phyloP scores from a whole-genome alignment of 2,329 filamentous ascomycete species.

The Fusarium longipes region DNA sequence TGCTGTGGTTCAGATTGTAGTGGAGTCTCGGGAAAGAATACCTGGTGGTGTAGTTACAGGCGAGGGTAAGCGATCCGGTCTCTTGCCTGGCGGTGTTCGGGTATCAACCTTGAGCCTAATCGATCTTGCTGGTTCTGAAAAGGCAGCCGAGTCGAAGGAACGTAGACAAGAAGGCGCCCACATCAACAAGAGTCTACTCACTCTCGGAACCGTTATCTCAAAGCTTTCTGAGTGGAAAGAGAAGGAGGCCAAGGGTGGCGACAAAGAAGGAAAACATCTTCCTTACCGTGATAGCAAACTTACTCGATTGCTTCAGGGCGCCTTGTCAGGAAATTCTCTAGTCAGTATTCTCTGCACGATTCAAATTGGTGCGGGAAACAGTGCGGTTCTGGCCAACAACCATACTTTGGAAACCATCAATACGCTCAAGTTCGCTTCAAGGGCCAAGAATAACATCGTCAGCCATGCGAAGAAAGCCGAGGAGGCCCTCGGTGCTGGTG shows the following conservation, averaged over 20 bases:
- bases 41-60: slow-evolving; percentile 59
- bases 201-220: slow-evolving; percentile 93
- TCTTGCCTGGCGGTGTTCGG: slow-evolving; percentile 87
- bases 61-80: slow-evolving; percentile 72
- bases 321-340: slow-evolving; percentile 90
- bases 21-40: slow-evolving; percentile 91
- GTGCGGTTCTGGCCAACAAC: slow-evolving; percentile 74
- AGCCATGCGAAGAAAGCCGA: slow-evolving; percentile 96
- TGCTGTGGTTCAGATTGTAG: slow-evolving; percentile 97
- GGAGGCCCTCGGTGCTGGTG: slow-evolving; percentile 82
- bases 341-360: slow-evolving; percentile 99
- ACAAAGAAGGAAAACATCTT: slow-evolving; percentile 91
- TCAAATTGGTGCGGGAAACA: slow-evolving; percentile 83
- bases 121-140: slow-evolving; percentile 94
- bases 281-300: slow-evolving; percentile 98
- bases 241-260: slow-evolving; percentile 75
- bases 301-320: slow-evolving; percentile 90
- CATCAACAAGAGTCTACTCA: slow-evolving; percentile 98
- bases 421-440: slow-evolving; percentile 94
- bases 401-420: slow-evolving; percentile 92
- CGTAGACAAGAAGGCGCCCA: slow-evolving; percentile 93
- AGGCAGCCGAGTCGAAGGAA: slow-evolving; percentile 95
- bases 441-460: slow-evolving; percentile 97
- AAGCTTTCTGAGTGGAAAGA: slow-evolving; percentile 91
- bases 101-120: slow-evolving; percentile 96